Conservation (phyloP, 208 protist species). For the Trypanosoma scelopori region DNA sequence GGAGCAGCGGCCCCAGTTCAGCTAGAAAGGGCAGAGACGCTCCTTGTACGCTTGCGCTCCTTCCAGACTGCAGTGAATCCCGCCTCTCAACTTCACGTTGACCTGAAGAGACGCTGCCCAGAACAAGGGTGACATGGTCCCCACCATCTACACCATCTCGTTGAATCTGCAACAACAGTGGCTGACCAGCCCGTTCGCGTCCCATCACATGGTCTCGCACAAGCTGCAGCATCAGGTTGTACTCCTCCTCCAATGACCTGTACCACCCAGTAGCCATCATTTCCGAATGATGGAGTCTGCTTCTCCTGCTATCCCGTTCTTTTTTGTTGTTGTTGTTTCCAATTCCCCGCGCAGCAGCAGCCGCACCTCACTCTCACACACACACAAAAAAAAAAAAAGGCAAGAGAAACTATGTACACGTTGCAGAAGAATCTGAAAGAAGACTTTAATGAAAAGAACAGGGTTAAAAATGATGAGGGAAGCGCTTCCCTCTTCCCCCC, state of each 20-base stretch:
- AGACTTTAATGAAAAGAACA: too few relatives aligned
- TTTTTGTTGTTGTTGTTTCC: neutral
- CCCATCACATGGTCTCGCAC: slow-evolving; percentile 17
- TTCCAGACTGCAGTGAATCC: neutral
- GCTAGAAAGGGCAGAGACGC: slow-evolving; percentile 13
- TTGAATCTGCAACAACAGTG: slow-evolving; percentile 13
- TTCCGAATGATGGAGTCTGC: neutral
- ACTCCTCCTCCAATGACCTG: slow-evolving; percentile 21
- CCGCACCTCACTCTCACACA: too few relatives aligned
- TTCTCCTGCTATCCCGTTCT: too few relatives aligned
- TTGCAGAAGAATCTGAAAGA: neutral
- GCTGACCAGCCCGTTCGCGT: slow-evolving; percentile 11
- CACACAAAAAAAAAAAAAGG: neutral
- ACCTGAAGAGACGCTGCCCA: slow-evolving; percentile 12
- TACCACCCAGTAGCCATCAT: slow-evolving; percentile 7
- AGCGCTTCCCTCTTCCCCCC: neutral
- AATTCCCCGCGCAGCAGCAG: too few relatives aligned
- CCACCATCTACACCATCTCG: slow-evolving; percentile 11
- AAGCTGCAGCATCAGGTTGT: slow-evolving; percentile 24
- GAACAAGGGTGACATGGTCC: slow-evolving; percentile 25
- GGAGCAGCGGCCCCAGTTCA: slow-evolving; percentile 19
- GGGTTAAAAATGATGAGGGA: neutral
- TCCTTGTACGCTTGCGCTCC: neutral
- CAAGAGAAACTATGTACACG: neutral
- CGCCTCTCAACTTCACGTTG: neutral